Percentiles rank a stretch among this genome's conserved stretches.
phyloP scores from a whole-genome alignment of 495 filamentous ascomycete species.

The Chaetomium fimeti region DNA sequence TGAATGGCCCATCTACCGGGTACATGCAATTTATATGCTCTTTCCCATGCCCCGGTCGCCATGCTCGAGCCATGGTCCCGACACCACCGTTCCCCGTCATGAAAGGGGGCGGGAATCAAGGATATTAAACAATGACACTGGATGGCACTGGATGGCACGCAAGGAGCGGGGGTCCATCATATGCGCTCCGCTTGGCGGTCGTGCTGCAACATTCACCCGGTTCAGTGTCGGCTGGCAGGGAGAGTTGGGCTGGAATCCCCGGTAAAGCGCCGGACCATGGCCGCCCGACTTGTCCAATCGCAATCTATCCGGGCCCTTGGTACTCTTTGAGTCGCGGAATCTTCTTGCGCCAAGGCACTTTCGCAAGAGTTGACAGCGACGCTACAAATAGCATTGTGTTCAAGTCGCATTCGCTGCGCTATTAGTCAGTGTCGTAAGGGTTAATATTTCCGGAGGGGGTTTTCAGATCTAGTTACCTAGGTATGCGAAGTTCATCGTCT shows the following conservation, averaged over 20 bases:
- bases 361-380: background rate
- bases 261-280: conserved; percentile 7
- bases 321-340: background rate
- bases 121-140: background rate
- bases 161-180: conserved; percentile 10
- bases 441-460: too few species aligned
- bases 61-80: background rate
- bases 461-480: too few species aligned
- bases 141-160: background rate
- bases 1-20: background rate
- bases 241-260: background rate
- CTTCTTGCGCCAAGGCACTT: background rate
- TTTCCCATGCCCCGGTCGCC: background rate
- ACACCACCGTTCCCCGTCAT: background rate
- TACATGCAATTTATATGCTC: background rate
- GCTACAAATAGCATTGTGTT: background rate
- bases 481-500: too few species aligned
- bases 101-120: background rate
- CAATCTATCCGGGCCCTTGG: conserved; percentile 2
- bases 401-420: too few species aligned
- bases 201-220: conserved; percentile 13
- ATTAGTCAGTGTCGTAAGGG: too few species aligned
- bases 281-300: background rate
- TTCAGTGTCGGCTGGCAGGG: background rate
- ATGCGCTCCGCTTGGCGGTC: conserved; percentile 9